Evolutionary conservation across 2,329 filamentous ascomycete genomes (phyloP).

Genomic region (Apiospora phragmitis): DNA sequence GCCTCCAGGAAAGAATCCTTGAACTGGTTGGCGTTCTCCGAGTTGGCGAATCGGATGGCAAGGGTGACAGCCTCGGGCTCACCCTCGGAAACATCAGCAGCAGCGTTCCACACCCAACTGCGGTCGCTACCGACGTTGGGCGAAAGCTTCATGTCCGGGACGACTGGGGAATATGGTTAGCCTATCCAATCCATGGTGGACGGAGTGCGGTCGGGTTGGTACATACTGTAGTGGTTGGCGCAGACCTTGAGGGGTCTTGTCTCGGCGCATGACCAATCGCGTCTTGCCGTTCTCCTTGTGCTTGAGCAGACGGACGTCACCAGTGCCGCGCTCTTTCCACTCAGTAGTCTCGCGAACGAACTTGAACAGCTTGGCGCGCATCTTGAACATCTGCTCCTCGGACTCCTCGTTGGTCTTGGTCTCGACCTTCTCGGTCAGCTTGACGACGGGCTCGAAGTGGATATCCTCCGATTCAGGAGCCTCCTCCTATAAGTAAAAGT

Average conservation of each 20-base stretch:
- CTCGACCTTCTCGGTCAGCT: constrained; percentile 94
- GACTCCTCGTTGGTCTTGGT: constrained; percentile 97
- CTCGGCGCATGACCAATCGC: constrained; percentile 94
- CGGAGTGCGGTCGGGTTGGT: background rate
- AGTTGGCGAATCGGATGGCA: constrained; percentile 96
- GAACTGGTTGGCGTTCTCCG: constrained; percentile 96
- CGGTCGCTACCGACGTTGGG: constrained; percentile 98
- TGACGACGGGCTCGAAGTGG: constrained; percentile 96
- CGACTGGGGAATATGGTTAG: constrained; percentile 57
- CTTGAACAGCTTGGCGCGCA: constrained; percentile 99
- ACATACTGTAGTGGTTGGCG: constrained; percentile 98
- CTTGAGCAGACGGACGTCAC: constrained; percentile 94
- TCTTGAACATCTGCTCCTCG: constrained; percentile 98
- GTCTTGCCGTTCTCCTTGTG: constrained; percentile 98
- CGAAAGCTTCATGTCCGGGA: constrained; percentile 97
- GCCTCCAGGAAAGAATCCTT: constrained; percentile 98
- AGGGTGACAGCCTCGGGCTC: constrained; percentile 95
- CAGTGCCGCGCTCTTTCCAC: constrained; percentile 99
- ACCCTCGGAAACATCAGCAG: constrained; percentile 96
- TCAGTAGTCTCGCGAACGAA: constrained; percentile 89
- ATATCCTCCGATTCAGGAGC: constrained; percentile 87
- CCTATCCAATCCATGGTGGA: constrained; percentile 1
- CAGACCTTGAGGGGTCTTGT: constrained; percentile 99
- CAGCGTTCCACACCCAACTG: constrained; percentile 99
- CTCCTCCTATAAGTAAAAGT: constrained; percentile 50